Base-by-base conservation (phyloP, 2,329 filamentous ascomycete species). In the Aspergillus sclerotialis region DNA sequence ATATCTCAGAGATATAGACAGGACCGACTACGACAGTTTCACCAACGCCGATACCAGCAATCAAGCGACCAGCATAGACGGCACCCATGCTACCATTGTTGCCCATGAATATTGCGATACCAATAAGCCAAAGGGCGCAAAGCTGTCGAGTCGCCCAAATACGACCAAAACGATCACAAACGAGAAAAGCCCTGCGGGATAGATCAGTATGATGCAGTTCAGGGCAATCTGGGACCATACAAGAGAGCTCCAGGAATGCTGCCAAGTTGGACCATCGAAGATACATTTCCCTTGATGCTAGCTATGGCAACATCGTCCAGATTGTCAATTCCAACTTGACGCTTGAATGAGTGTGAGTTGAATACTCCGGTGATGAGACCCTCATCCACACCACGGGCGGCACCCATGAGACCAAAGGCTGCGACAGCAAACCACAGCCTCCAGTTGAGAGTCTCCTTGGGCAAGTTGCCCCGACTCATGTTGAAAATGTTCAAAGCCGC, bases 201-300 rank as follows among this genome's bases (percentile, higher is more conserved):
- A 7, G 14, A 12, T 7, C 6, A 70, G 10, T 9, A 33, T 31
- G 19, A 10, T 23, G 10, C 28, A 33, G 33, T 8, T 29, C 21
- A 38, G 6, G 9, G 2, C 0, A 4, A 7, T 12, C 14, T 5
- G 17, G 11, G 9, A 12, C 6, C 10, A 35, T 29, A 39, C 37
- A 39, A 29, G 2, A 34, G 14, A 35, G 80, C 76, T 28, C 82
- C 82, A 5, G 66, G 75, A 26, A 86, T 80, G 24, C 74, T 81
- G 14, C 82, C 82, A 48, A 86, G 74, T 58, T 85, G 82, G 1
- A 86, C 82, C 82, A 86, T 86, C 34, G 79, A 75, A 4, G 80
- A 80, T 39, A 86, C 79, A 55, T 85, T 86, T 49, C 75, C 76
- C 61, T 81, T 76, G 59, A 79, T 74, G 55, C 80, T 74, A 36